These are phyloP conservation scores for Meyerozyma elateridarum DNA, from an alignment of 1,139 yeast species.

Conservation along the genomic window DNA sequence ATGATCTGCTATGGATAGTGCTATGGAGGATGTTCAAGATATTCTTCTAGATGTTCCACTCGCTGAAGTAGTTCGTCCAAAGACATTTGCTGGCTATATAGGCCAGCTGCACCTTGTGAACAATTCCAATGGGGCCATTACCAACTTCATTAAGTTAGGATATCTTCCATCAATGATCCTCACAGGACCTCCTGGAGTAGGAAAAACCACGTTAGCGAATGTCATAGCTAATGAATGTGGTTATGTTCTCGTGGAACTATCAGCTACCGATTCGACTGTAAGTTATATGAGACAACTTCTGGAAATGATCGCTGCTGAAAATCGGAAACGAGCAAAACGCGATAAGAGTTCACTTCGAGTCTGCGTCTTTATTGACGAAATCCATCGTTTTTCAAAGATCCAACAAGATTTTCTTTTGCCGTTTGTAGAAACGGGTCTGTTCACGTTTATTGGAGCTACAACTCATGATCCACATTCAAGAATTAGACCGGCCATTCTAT, in stretches of 20 bases:
- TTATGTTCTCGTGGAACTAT: constrained; percentile 35
- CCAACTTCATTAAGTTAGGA: constrained; percentile 30
- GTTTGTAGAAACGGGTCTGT: constrained; percentile 35
- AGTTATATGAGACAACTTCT: constrained; percentile 25
- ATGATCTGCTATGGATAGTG: too few species aligned
- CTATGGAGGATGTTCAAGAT: too few species aligned
- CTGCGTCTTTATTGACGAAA: constrained; percentile 41
- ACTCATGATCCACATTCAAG: constrained; percentile 29
- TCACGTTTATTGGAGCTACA: constrained; percentile 45
- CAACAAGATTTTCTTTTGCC: constrained; percentile 44
- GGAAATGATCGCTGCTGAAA: constrained; percentile 21
- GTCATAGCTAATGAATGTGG: constrained; percentile 30
- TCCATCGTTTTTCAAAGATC: constrained; percentile 34
- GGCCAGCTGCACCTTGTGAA: constrained; percentile 37
- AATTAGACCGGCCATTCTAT: constrained; percentile 34
- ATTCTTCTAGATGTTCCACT: constrained; percentile 14
- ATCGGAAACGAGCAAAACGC: constrained; percentile 14
- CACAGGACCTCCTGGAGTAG: constrained; percentile 45
- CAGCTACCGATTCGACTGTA: constrained; percentile 38
- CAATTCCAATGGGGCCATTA: constrained; percentile 24
- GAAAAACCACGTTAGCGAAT: constrained; percentile 42
- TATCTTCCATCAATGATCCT: constrained; percentile 43
- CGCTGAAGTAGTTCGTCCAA: constrained; percentile 27
- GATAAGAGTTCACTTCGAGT: constrained; percentile 19
- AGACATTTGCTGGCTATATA: constrained; percentile 22